phyloP scores from a whole-genome alignment of 2,329 filamentous ascomycete genomes.

The Ophiostoma ips region DNA sequence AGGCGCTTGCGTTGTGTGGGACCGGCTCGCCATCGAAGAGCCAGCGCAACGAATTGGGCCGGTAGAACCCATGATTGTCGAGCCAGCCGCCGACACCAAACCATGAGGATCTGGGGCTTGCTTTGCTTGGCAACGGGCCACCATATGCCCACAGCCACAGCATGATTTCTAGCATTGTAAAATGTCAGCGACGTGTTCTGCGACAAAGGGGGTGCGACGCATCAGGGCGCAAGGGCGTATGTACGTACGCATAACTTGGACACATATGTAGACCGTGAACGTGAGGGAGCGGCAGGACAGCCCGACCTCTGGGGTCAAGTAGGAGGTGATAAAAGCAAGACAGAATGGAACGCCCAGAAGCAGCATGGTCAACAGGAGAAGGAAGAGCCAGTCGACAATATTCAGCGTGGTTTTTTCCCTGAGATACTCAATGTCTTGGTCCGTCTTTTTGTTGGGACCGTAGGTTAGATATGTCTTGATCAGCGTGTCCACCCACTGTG shows the following conservation, averaged over 20 bases:
- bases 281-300: slow-evolving; percentile 17
- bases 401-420: slow-evolving; percentile 9
- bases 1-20: background rate
- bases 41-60: background rate
- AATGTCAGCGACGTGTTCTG: no score
- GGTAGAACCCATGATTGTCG: background rate
- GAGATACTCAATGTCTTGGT: slow-evolving; percentile 12
- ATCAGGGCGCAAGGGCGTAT: background rate
- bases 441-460: background rate
- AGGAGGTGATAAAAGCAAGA: slow-evolving; percentile 16
- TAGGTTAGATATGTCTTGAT: slow-evolving; percentile 6
- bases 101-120: background rate
- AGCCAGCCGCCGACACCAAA: background rate
- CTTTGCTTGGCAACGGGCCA: slow-evolving; percentile 2
- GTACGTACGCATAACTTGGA: slow-evolving; percentile 8
- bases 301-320: slow-evolving; percentile 15
- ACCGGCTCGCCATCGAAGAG: background rate
- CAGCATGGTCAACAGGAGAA: slow-evolving; percentile 11
- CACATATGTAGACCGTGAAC: slow-evolving; percentile 13
- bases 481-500: slow-evolving; percentile 15
- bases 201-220: no score
- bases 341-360: slow-evolving; percentile 14
- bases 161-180: slow-evolving; percentile 10
- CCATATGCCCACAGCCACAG: slow-evolving; percentile 18
- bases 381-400: slow-evolving; percentile 12